These are phyloP conservation scores for Pseudogymnoascus sp. DNA, from an alignment of 2,329 filamentous ascomycete species.

Conservation along the genomic window DNA sequence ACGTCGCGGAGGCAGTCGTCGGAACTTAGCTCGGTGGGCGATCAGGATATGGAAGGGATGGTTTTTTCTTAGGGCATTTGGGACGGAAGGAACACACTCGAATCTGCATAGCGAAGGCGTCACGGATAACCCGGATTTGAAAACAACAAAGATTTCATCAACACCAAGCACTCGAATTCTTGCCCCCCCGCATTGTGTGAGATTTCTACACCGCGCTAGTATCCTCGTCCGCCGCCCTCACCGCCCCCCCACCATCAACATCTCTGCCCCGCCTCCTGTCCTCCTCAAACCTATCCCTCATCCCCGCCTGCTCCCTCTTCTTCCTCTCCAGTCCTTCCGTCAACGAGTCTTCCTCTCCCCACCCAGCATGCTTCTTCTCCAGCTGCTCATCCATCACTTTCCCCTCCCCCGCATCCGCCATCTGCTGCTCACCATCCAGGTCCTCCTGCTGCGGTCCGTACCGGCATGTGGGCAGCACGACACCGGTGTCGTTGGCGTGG, in stretches of 20 bases:
- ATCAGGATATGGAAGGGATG: constrained; percentile 25
- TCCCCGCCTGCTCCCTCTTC: constrained; percentile 26
- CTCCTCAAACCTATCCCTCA: constrained; percentile 23
- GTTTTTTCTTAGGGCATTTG: constrained; percentile 19
- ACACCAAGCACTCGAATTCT: not conserved
- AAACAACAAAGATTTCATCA: not conserved
- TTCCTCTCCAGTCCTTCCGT: constrained; percentile 25
- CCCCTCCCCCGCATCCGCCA: constrained; percentile 24
- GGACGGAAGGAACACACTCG: not conserved
- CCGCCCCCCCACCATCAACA: constrained; percentile 25
- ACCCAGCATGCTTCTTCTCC: constrained; percentile 26
- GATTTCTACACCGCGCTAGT: constrained; percentile 18
- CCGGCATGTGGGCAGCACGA: constrained; percentile 17
- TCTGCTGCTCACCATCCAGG: constrained; percentile 26
- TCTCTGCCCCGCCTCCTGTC: constrained; percentile 19
- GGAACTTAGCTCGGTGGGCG: constrained; percentile 26
- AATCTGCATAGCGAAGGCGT: constrained; percentile 26
- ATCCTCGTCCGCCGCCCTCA: constrained; percentile 24
- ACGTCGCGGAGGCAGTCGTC: constrained; percentile 25
- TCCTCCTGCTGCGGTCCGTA: constrained; percentile 25
- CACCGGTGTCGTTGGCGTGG: constrained; percentile 23
- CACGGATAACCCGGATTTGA: constrained; percentile 12
- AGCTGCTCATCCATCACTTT: constrained; percentile 26
- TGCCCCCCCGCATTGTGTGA: not conserved
- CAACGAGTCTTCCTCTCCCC: constrained; percentile 25